Conservation (phyloP, 176 grass and related monocot genomes). For the Musa beccarii region DNA sequence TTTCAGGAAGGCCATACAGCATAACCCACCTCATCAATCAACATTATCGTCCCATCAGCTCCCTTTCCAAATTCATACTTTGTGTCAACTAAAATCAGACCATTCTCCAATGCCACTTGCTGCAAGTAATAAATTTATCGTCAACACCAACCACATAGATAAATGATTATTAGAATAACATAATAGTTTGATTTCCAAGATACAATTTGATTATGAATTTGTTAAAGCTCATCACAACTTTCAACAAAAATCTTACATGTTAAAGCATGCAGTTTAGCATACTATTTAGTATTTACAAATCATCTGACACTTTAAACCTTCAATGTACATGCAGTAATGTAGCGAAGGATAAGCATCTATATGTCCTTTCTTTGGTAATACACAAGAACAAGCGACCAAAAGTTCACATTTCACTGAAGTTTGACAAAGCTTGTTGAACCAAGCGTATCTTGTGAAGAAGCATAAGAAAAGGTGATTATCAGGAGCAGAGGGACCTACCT, state of each 20-base stretch:
- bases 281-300: too few species aligned
- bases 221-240: not conserved
- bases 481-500: slow-evolving; percentile 24
- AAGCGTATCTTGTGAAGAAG: not conserved
- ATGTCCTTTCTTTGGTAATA: too few species aligned
- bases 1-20: not conserved
- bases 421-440: not conserved
- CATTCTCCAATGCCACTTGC: slow-evolving; percentile 78
- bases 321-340: too few species aligned
- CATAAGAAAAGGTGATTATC: not conserved
- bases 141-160: not conserved
- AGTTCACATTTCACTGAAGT: too few species aligned
- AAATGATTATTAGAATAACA: not conserved
- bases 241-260: too few species aligned
- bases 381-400: too few species aligned
- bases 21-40: slow-evolving; percentile 73
- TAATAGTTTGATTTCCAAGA: not conserved
- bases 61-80: slow-evolving; percentile 97
- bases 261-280: too few species aligned
- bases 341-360: too few species aligned
- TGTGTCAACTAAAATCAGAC: slow-evolving; percentile 78
- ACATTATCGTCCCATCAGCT: slow-evolving; percentile 68
- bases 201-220: not conserved
- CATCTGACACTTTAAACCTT: too few species aligned
- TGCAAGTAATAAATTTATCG: slow-evolving; percentile 30